A percentile compares a stretch with the other conserved stretches of the same genome.
phyloP scores from a whole-genome alignment of 495 filamentous ascomycete genomes.

The Mytilinidion resinicola region DNA sequence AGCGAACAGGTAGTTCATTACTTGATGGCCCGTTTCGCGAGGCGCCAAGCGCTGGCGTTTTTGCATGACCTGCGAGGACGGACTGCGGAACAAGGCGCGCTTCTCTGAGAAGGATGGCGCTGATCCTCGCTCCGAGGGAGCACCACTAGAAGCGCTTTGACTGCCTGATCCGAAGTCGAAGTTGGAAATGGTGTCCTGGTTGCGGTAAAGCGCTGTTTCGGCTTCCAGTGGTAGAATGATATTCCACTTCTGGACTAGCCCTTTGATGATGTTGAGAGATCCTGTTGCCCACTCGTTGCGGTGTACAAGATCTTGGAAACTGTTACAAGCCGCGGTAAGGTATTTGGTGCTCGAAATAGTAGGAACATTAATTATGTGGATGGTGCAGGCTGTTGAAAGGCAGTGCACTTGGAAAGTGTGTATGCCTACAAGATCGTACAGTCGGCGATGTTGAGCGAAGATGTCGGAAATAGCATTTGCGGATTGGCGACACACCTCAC shows the following conservation, averaged over 20 bases:
- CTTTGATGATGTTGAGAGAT: conserved; percentile 22
- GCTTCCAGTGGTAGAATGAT: conserved; percentile 27
- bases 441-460: conserved; percentile 21
- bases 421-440: conserved; percentile 31
- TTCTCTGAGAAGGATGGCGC: conserved; percentile 3
- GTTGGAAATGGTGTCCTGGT: conserved; percentile 1
- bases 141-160: neutral
- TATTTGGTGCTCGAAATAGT: conserved; percentile 8
- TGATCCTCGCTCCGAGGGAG: neutral
- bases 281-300: conserved; percentile 20
- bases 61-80: conserved; percentile 11
- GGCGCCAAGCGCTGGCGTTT: conserved; percentile 10
- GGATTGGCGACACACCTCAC: conserved; percentile 30
- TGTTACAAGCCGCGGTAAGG: conserved; percentile 22
- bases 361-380: conserved; percentile 35
- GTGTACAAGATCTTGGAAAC: conserved; percentile 26
- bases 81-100: conserved; percentile 5
- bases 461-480: conserved; percentile 31
- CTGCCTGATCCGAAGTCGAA: conserved; percentile 30
- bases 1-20: conserved; percentile 13
- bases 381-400: conserved; percentile 33
- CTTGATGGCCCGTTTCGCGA: conserved; percentile 1
- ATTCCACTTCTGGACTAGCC: conserved; percentile 30
- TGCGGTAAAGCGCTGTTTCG: conserved; percentile 14
- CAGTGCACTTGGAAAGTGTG: conserved; percentile 31